Base-by-base conservation (phyloP, 352 stramenopile species). In the Globisporangium solare region DNA sequence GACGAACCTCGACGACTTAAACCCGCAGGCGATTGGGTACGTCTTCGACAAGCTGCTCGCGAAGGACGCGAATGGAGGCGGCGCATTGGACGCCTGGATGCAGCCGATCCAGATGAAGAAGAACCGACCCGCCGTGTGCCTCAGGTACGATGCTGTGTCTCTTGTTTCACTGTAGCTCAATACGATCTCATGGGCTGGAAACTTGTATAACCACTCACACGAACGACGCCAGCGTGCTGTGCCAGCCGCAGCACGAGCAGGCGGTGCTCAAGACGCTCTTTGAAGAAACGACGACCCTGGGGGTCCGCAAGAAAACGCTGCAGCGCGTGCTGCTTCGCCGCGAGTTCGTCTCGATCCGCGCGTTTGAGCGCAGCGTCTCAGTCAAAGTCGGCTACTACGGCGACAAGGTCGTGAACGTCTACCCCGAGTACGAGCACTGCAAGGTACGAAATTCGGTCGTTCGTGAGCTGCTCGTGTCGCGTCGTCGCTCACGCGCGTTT, bases 51-150 rank as follows among this genome's bases (percentile, higher is more conserved):
- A 68, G 24, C 50, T 96, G 56, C 66, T 97, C 27, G 5, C 10
- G 0, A 35, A 35, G 5, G n/a, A 58, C 54, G 18, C 18, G 6
- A 39, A 58, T 35, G 27, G 27, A 6, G 27, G 77, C 6, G 54
- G 70, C n/a, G 88, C 86, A 10, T 64, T 96, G 17, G 90, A 97
- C 57, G 87, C 90, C 49, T 97, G 90, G 90, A 83, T 86, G 27
- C 76, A 82, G 53, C 73, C 83, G 35, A 94, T 96, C 62, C 75
- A 92, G 41, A 97, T 97, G 90, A 97, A 97, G 71, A 97, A 97
- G 68, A 87, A 83, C 24, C 79, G 88, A 0, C 82, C 85, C 6
- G 88, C 67, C 1, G 67, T 87, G 20, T 79, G 86, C 24, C 68
- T 97, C 45, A 88, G 74, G 80, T 91, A 61, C 15, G 47, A 47